These are phyloP conservation scores for Russula abietina DNA, from an alignment of 768 basidiomycete genomes.

Conservation along the genomic window DNA sequence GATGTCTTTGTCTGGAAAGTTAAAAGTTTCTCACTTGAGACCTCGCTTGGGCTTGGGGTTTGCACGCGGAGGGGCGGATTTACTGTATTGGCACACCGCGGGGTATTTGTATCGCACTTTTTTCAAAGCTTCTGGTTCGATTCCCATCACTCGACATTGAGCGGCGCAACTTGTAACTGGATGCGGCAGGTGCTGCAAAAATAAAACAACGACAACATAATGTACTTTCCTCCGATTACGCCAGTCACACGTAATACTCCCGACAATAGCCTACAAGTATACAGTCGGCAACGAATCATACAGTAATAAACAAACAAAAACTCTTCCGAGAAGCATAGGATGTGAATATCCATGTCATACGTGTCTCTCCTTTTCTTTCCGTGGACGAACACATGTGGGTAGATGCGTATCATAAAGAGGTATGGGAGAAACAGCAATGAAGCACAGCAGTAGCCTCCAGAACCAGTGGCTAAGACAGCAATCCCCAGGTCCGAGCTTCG, in stretches of 20 bases:
- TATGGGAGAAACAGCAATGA: constrained; percentile 51
- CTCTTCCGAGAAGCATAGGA: background rate
- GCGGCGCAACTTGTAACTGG: background rate
- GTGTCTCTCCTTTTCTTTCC: constrained; percentile 50
- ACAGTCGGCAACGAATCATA: background rate
- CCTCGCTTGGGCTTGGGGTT: background rate
- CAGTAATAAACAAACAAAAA: background rate
- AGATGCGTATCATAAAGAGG: constrained; percentile 75
- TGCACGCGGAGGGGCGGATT: too few relatives aligned
- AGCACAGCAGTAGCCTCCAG: background rate
- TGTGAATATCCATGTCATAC: constrained; percentile 28
- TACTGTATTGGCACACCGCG: background rate
- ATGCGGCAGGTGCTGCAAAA: background rate
- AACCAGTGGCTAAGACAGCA: background rate
- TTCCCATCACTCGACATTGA: background rate
- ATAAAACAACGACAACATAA: too few relatives aligned
- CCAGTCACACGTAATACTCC: background rate
- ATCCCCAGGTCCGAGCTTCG: background rate
- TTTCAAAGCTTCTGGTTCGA: background rate
- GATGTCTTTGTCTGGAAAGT: background rate
- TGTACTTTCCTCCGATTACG: background rate
- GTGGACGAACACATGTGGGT: constrained; percentile 74
- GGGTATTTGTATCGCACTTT: constrained; percentile 12
- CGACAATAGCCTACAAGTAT: background rate
- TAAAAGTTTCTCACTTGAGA: background rate